Base-by-base conservation (phyloP, 2,329 filamentous ascomycete species). In the Fusarium begoniae region DNA sequence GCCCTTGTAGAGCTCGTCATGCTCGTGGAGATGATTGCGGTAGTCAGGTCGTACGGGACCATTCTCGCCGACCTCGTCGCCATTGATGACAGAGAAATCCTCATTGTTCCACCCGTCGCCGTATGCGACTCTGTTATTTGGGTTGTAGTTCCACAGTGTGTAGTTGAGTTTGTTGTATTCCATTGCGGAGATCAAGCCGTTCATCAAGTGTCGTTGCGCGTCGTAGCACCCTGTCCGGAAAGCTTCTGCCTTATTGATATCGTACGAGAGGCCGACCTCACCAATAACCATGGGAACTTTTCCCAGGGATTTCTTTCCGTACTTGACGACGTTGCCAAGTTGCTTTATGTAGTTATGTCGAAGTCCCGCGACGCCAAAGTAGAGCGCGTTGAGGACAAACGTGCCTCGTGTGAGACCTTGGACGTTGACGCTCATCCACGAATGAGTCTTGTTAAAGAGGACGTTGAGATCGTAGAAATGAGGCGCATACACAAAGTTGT, bases 391-490 rank as follows among this genome's bases (percentile, higher is more conserved):
- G 17, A 84, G 78, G 8, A 83, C 76, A 58, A 85, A 84, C 77
- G 82, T 82, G 53, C 83, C 82, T 26, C 82, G 73, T 1, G 82
- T 80, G 3, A 85, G 78, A 1, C 81, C 82, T 47, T 85, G 84
- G n/a, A 85, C 83, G 22, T 84, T 82, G 54, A 83, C 81, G 51
- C 80, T 82, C 81, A 83, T 82, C 70, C 78, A 79, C 1, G 75
- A 76, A 57, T 83, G 81, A 24, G 74, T 69, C 55, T 83, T 83
- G 70, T 78, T 81, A 65, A 83, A 85, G 3, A 85, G 66, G 1
- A 84, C 83, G 41, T 84, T 83, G 24, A 85, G 79, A 45, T 85
- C 83, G 65, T 85, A 85, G 66, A 84, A 85, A 66, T 85, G 83
- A 10, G 83, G 83, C 1, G 83, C 82, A 54, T 83, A 85, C 18